A percentile compares a stretch with the other conserved stretches of the same genome.
Evolutionary conservation across 1,284 basidiomycete species (phyloP).

Genomic region (Ustilago nuda): DNA sequence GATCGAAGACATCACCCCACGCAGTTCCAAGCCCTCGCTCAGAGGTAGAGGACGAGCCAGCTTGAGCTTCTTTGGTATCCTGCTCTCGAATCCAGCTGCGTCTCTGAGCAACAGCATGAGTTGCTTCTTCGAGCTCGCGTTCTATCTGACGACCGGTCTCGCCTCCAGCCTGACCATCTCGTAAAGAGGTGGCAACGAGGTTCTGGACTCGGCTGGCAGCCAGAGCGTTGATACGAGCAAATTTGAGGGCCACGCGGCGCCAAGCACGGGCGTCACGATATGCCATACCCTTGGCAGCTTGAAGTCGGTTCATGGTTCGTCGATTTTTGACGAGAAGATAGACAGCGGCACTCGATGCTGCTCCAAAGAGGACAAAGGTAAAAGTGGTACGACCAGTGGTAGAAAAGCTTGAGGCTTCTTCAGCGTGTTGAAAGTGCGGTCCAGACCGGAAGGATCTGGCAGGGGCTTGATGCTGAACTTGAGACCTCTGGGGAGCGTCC

Average conservation of each 20-base stretch:
- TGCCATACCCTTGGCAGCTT: constrained; percentile 33
- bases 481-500: neutral
- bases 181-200: constrained; percentile 27
- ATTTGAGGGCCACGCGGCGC: constrained; percentile 47
- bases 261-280: constrained; percentile 46
- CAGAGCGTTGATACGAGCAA: constrained; percentile 46
- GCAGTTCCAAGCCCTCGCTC: constrained; percentile 12
- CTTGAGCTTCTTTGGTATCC: constrained; percentile 24
- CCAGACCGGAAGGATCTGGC: neutral
- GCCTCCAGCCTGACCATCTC: constrained; percentile 27
- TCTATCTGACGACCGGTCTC: constrained; percentile 40
- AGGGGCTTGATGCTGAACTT: neutral
- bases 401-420: neutral
- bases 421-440: neutral
- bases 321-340: constrained; percentile 28
- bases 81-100: constrained; percentile 35
- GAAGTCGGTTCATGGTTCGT: constrained; percentile 45
- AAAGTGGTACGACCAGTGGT: constrained; percentile 36
- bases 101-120: constrained; percentile 29
- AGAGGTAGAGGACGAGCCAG: constrained; percentile 3
- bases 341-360: constrained; percentile 29
- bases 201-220: constrained; percentile 36
- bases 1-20: constrained; percentile 25
- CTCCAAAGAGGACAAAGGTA: constrained; percentile 45
- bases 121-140: constrained; percentile 42